Conservation (phyloP, 768 basidiomycete genomes). For the Suillus sp. region DNA sequence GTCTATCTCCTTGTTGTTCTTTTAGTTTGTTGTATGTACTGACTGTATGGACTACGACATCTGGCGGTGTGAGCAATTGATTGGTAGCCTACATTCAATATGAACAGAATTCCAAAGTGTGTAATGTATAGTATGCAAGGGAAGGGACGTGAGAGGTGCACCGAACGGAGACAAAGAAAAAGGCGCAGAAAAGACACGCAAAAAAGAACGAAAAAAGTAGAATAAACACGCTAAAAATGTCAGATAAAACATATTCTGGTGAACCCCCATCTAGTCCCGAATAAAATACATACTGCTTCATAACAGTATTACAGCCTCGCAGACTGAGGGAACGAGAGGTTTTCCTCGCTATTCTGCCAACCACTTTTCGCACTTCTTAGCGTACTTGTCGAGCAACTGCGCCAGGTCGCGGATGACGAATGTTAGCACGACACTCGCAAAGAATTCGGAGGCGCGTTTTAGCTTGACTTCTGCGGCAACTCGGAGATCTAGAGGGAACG, state of each 20-base stretch:
- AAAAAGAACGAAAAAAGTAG: constrained; percentile 16
- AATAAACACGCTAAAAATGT: constrained; percentile 17
- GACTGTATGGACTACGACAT: constrained; percentile 3
- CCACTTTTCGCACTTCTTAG: constrained; percentile 93
- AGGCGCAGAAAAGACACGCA: constrained; percentile 17
- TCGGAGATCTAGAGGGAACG: constrained; percentile 67
- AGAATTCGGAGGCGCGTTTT: constrained; percentile 87
- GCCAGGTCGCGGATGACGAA: constrained; percentile 90
- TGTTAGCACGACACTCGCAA: constrained; percentile 83
- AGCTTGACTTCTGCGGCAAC: constrained; percentile 70
- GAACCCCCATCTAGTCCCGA: constrained; percentile 35
- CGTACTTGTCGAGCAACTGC: constrained; percentile 87
- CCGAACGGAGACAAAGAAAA: constrained; percentile 11
- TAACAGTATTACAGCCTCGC: constrained; percentile 30
- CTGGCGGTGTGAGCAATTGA: constrained; percentile 5
- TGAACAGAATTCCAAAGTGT: constrained; percentile 25
- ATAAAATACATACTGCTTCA: constrained; percentile 36
- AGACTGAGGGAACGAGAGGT: constrained; percentile 18
- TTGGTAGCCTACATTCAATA: constrained; percentile 20
- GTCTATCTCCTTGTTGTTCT: not conserved
- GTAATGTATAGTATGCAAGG: constrained; percentile 27
- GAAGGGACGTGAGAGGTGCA: constrained; percentile 19
- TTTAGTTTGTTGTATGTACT: constrained; percentile 12
- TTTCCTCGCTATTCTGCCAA: constrained; percentile 63
- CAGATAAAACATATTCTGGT: constrained; percentile 30